A percentile compares a stretch with the other conserved stretches of the same genome.
phyloP scores from a whole-genome alignment of 345 rosid genomes.

The Aquilaria malaccensis region DNA sequence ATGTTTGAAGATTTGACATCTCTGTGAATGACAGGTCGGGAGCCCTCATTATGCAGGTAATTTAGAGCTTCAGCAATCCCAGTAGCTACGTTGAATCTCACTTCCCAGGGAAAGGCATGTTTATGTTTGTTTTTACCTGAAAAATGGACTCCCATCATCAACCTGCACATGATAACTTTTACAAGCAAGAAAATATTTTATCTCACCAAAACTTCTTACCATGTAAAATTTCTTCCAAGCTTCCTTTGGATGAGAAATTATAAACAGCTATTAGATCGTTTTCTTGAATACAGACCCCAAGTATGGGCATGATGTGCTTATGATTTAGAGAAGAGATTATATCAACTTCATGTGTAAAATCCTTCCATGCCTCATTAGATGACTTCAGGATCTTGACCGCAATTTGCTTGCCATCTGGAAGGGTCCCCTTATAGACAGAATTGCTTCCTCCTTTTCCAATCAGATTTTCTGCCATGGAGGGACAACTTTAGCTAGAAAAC shows the following conservation, averaged over 20 bases:
- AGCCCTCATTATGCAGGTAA: constrained; percentile 58
- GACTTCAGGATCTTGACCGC: constrained; percentile 74
- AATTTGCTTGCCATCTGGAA: constrained; percentile 59
- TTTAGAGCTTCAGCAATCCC: constrained; percentile 70
- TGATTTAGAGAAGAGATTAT: constrained; percentile 68
- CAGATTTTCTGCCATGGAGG: constrained; percentile 40
- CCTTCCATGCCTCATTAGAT: constrained; percentile 48
- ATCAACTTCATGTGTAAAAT: constrained; percentile 65
- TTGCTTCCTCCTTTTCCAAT: constrained; percentile 85
- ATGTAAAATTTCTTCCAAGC: constrained; percentile 71
- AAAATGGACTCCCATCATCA: constrained; percentile 1
- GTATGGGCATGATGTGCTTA: constrained; percentile 48
- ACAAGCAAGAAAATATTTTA: neutral
- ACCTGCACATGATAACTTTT: constrained; percentile 9
- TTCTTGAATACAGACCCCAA: constrained; percentile 56
- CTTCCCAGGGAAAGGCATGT: constrained; percentile 52
- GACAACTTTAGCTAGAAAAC: constrained; percentile 13
- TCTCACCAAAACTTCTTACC: constrained; percentile 30
- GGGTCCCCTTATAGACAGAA: constrained; percentile 64
- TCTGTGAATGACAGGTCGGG: constrained; percentile 78
- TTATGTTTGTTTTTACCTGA: constrained; percentile 27
- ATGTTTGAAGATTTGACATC: constrained; percentile 91
- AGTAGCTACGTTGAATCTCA: constrained; percentile 49
- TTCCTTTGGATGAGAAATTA: constrained; percentile 59
- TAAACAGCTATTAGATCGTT: constrained; percentile 60